Base-by-base conservation (phyloP, 345 rosid genomes). In the Ceriops decandra region DNA sequence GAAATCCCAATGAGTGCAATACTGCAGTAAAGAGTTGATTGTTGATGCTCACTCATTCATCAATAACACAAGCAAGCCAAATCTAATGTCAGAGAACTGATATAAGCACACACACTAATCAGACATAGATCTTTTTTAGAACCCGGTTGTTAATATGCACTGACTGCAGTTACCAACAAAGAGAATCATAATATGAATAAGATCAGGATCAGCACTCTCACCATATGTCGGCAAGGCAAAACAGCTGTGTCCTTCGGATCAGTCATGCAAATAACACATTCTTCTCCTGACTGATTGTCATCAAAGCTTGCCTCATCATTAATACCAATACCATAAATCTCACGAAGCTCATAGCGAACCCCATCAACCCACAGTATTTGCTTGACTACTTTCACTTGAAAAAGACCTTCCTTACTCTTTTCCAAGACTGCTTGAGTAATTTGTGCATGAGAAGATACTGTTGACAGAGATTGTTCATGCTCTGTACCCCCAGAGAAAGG, bases 181-280 rank as follows among this genome's bases (percentile, higher is more conserved):
- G 1, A 65, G 22, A 66, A 57, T 32, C 47, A 66, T 17, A 66
- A 42, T 21, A 69, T 33, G 17, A 49, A 63, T 49, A 38, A 22
- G 49, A 20, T 19, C 6, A 51, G 64, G 36, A 26, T 49, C 52
- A 30, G 52, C 15, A 67, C 26, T 33, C 80, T 82, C 61, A 85
- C 88, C 86, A 85, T 72, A 74, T 85, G 85, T 60, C 86, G 67
- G 64, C 88, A 82, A 68, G 85, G 86, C 62, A 85, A 54, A 70
- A 74, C 70, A 31, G 80, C 73, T 0, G 86, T 85, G 65, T 76
- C 80, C 69, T 74, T 80, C 6, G 85, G 88, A 66, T 82, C 83
- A 6, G 76, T 76, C 77, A 79, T 67, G 80, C 86, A 85, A 57
- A 85, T 82, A 42, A 79, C 73, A 60, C 88, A 82, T 75, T 77